Base-by-base conservation (phyloP, 495 filamentous ascomycete genomes). In the Penicillium manginii region DNA sequence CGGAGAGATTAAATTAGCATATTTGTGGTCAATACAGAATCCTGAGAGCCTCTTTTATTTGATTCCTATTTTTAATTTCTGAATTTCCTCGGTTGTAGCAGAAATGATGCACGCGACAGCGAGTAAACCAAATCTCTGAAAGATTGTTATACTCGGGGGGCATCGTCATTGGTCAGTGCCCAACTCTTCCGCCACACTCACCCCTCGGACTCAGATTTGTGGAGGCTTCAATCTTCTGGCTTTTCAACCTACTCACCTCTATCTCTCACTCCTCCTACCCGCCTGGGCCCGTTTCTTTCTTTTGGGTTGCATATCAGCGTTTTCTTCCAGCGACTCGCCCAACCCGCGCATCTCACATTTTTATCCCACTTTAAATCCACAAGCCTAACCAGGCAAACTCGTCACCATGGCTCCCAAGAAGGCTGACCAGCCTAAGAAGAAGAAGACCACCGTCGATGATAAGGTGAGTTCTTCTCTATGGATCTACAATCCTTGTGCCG, bases 371-470 rank as follows among this genome's bases (percentile, higher is more conserved):
- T 35, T 26, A 23, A 62, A 23, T 18, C 43, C 50, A 52, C 40
- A 46, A 40, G 59, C 52, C 33, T 12, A 37, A 14, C 54, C 55
- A 50, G 49, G 48, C 58, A 54, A 65, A 69, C 37, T 65, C 67
- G 71, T 64, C 81, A 88, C 67, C 72, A 98, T 98, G 94, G 87
- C 96, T 73, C 94, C 94, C 59, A 98, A 98, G 74, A 93, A 93
- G 53, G 78, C 42, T 37, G 70, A 79, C 35, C 64, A 73, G 71
- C 69, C 85, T 14, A 88, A 91, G 77, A 84, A 85, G 77, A 80
- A 80, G 79, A 91, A 93, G 85, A 80, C 86, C 63, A 82, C 86
- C 39, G 88, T 91, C 58, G 91, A 93, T 54, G 94, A 98, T 81
- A 96, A 94, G 82, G 85, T 86, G 63, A 65, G 71, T 65, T 12